Percentiles rank a stretch among this genome's conserved stretches.
Evolutionary conservation across 2,329 filamentous ascomycete genomes (phyloP).

Genomic region (Ciborinia camelliae): DNA sequence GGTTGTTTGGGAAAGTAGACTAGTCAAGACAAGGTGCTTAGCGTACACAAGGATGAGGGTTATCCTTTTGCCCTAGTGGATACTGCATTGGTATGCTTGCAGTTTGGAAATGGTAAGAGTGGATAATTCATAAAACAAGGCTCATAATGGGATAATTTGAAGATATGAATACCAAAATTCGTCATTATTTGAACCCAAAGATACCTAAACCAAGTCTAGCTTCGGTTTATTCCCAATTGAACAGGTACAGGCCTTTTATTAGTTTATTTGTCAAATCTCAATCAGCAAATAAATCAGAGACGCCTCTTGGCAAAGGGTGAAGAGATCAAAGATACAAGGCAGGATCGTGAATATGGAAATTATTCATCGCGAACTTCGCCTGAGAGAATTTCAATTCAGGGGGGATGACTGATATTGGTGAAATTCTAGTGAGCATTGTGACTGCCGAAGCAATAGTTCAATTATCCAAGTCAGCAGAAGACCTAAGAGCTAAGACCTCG

Average conservation of each 20-base stretch:
- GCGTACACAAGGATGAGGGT: conserved; percentile 10
- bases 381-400: conserved; percentile 1
- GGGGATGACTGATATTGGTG: conserved; percentile 8
- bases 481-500: not conserved
- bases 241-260: not conserved
- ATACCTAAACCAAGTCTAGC: conserved; percentile 10
- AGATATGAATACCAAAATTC: not conserved
- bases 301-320: conserved; percentile 21
- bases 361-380: conserved; percentile 19
- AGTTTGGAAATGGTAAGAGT: conserved; percentile 1
- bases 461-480: conserved; percentile 1
- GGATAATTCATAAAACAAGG: conserved; percentile 7
- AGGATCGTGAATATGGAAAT: conserved; percentile 7
- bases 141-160: conserved; percentile 1
- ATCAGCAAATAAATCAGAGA: not conserved
- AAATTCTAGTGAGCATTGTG: not conserved
- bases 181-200: not conserved
- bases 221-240: not conserved
- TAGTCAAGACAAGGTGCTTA: conserved; percentile 10
- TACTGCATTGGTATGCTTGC: conserved; percentile 17
- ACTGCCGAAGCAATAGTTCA: conserved; percentile 6
- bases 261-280: conserved; percentile 3
- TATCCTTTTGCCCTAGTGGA: conserved; percentile 5
- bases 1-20: no score
- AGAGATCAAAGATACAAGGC: conserved; percentile 4